Base-by-base conservation (phyloP, 305 asterid species). In the Withania somnifera region DNA sequence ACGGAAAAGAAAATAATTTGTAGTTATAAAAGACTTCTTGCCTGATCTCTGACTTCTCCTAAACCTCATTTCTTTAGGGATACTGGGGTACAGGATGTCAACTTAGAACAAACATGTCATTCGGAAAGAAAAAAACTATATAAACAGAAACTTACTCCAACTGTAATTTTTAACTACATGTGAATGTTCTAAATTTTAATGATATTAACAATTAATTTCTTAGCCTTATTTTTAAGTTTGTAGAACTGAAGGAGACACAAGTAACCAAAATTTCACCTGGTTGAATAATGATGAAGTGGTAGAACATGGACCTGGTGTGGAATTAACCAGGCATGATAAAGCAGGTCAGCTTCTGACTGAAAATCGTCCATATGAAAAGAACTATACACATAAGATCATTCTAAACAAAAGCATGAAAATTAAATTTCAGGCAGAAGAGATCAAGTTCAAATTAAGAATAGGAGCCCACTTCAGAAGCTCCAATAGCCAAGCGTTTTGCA, bases 401-500 rank as follows among this genome's bases (percentile, higher is more conserved):
- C 52, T 56, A 24, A 26, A 24, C 22, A 14, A 58, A 57, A 40
- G 32, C 0, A 1, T 40, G 17, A 2, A 58, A 38, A 1, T 1
- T 38, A 57, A 53, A 38, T 32, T 67, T 19, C 4, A 54, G 2
- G 51, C 7, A 24, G 20, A 57, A 52, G 26, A 71, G 36, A 54
- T 19, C 24, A 56, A 56, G 38, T 57, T 10, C 81, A 82, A 57
- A 73, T 30, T 9, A 53, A 68, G 56, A 47, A 50, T 51, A 57
- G 57, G 76, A 61, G 1, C 76, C 26, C 60, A 93, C 98, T 97
- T 91, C 91, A 32, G 90, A 79, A 26, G 91, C 86, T 77, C 97
- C 98, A 85, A 94, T 91, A 51, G 95, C 93, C 83, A 94, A 84
- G 71, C 97, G 95, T 86, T 94, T 94, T 69, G 93, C 92, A 85